Percentiles rank a stretch among this genome's conserved stretches.
These are phyloP conservation scores for Viola pubescens DNA, from an alignment of 441 rosid genomes.

Conservation along the genomic window DNA sequence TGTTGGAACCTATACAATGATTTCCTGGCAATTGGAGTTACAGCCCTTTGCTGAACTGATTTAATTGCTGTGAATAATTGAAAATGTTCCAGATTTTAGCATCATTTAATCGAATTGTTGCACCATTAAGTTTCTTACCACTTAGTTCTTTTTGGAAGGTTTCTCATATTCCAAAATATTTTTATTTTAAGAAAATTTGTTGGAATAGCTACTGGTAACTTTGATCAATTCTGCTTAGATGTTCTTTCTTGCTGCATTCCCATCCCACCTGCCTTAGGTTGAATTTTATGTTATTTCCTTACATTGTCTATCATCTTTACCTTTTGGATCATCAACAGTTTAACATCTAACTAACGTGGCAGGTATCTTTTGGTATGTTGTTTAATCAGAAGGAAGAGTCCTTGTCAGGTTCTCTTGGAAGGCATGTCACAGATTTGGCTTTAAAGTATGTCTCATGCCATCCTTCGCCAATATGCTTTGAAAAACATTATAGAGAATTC, in stretches of 20 bases:
- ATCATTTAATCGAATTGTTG: neutral
- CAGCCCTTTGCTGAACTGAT: too few species aligned
- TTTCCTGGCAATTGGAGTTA: too few species aligned
- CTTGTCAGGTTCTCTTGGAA: conserved; percentile 24
- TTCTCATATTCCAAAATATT: neutral
- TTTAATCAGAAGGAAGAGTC: conserved; percentile 33
- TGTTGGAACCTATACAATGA: too few species aligned
- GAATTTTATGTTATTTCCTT: conserved; percentile 7
- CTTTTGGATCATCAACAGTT: conserved; percentile 7
- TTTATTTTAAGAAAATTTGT: too few species aligned
- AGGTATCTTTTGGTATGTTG: conserved; percentile 37
- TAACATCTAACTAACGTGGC: conserved; percentile 21
- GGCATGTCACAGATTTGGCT: conserved; percentile 33
- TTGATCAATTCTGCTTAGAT: conserved; percentile 1
- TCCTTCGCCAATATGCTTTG: conserved; percentile 85
- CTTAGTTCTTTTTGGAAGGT: conserved; percentile 1
- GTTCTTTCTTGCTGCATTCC: neutral
- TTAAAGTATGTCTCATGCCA: conserved; percentile 48
- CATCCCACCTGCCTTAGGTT: conserved; percentile 1
- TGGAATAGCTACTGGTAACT: neutral
- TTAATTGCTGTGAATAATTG: too few species aligned
- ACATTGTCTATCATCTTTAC: neutral
- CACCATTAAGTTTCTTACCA: neutral
- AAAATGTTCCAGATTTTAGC: too few species aligned
- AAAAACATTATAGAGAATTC: conserved; percentile 79